Percentiles rank a stretch among this genome's conserved stretches.
phyloP scores from a whole-genome alignment of 805 yeast species.

The Huiozyma naganishii region DNA sequence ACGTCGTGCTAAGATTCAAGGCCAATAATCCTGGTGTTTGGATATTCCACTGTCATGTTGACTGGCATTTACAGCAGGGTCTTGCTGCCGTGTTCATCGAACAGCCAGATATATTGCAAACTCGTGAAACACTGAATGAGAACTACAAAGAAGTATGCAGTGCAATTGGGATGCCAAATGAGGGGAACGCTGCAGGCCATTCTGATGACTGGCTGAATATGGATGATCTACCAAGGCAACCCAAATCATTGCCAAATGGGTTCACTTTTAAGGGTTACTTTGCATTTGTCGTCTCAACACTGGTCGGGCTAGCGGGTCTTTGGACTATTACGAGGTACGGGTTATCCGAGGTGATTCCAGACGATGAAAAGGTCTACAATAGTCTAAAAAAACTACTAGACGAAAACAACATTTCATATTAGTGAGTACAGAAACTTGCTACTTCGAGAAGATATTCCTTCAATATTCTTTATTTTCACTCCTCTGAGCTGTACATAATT shows the following conservation, averaged over 20 bases:
- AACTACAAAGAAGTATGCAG: slow-evolving; percentile 43
- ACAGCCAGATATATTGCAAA: slow-evolving; percentile 48
- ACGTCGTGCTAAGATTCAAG: slow-evolving; percentile 56
- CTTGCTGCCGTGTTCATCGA: slow-evolving; percentile 62
- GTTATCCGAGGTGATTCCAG: slow-evolving; percentile 46
- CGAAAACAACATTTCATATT: slow-evolving; percentile 13
- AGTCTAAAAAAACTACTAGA: slow-evolving; percentile 30
- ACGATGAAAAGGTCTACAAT: slow-evolving; percentile 33
- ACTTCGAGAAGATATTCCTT: background rate
- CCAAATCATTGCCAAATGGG: slow-evolving; percentile 54
- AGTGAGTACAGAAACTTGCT: background rate
- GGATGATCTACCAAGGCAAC: slow-evolving; percentile 50
- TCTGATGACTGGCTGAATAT: slow-evolving; percentile 44
- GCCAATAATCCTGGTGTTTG: slow-evolving; percentile 91
- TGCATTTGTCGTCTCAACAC: slow-evolving; percentile 45
- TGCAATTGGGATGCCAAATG: slow-evolving; percentile 33
- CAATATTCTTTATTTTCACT: slow-evolving; percentile 1
- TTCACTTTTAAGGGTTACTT: slow-evolving; percentile 62
- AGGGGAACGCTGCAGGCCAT: slow-evolving; percentile 72
- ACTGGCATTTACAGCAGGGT: slow-evolving; percentile 79
- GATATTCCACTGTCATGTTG: slow-evolving; percentile 89
- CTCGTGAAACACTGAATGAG: slow-evolving; percentile 33
- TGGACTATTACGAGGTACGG: slow-evolving; percentile 53
- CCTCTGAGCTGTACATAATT: background rate
- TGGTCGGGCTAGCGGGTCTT: slow-evolving; percentile 51